phyloP scores from a whole-genome alignment of 2,329 filamentous ascomycete genomes.

The Waltergamsia citrina region DNA sequence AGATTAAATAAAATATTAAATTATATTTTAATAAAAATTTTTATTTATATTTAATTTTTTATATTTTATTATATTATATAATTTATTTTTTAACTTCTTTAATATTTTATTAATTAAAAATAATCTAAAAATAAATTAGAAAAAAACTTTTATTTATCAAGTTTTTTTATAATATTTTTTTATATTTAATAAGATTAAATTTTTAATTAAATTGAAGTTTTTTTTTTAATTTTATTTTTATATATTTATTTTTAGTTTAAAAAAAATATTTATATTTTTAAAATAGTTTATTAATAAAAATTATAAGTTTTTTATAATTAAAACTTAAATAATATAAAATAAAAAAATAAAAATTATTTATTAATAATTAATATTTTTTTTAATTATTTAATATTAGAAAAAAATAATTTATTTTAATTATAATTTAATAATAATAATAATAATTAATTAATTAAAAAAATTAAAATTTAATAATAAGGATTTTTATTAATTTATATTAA shows the following conservation, averaged over 20 bases:
- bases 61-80: neutral
- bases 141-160: neutral
- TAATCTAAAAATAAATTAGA: neutral
- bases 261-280: neutral
- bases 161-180: neutral
- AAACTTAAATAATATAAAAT: slow-evolving; percentile 9
- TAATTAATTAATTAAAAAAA: neutral
- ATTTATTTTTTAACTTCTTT: neutral
- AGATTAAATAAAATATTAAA: too few relatives aligned
- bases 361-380: neutral
- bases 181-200: neutral
- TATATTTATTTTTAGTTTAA: neutral
- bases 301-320: neutral
- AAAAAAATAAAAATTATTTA: neutral
- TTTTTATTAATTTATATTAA: neutral
- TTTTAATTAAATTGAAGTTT: neutral
- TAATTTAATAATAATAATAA: neutral
- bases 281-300: neutral
- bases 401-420: neutral
- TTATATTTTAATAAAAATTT: neutral
- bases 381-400: neutral
- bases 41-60: neutral
- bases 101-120: neutral
- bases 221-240: neutral
- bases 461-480: too few relatives aligned